Evolutionary conservation across 2,329 filamentous ascomycete species (phyloP).

Genomic region (Hypoxylon sp.): DNA sequence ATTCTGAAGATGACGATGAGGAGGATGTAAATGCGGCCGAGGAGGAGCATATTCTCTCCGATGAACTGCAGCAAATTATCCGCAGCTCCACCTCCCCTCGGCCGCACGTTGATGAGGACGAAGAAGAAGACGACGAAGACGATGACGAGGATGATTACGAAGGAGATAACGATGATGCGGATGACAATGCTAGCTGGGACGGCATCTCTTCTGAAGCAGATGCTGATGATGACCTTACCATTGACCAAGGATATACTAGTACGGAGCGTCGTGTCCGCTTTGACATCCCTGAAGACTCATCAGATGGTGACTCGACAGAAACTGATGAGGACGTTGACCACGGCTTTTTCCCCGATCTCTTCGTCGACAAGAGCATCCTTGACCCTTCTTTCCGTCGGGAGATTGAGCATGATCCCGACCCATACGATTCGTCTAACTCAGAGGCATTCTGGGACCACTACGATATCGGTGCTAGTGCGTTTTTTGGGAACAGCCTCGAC

Average conservation of each 20-base stretch:
- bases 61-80: constrained; percentile 58
- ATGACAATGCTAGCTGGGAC: constrained; percentile 68
- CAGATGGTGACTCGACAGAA: constrained; percentile 77
- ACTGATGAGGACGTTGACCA: constrained; percentile 73
- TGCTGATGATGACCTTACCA: constrained; percentile 60
- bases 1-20: constrained; percentile 83
- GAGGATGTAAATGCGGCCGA: constrained; percentile 83
- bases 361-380: constrained; percentile 80
- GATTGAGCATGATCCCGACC: constrained; percentile 76
- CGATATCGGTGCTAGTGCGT: constrained; percentile 64
- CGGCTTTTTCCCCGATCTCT: constrained; percentile 80
- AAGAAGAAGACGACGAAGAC: constrained; percentile 60
- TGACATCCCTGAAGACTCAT: constrained; percentile 75
- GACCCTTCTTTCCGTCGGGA: constrained; percentile 80
- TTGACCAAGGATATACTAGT: constrained; percentile 49
- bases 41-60: constrained; percentile 78
- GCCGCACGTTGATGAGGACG: constrained; percentile 61
- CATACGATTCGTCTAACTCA: constrained; percentile 69
- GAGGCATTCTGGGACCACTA: constrained; percentile 76
- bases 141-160: constrained; percentile 61
- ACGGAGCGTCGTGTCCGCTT: constrained; percentile 82
- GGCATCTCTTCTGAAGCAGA: constrained; percentile 65
- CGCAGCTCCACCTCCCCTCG: constrained; percentile 67
- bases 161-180: constrained; percentile 55
- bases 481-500: constrained; percentile 50